These are phyloP conservation scores for Penicillium dipodomyicola DNA, from an alignment of 495 filamentous ascomycete genomes.

Conservation along the genomic window DNA sequence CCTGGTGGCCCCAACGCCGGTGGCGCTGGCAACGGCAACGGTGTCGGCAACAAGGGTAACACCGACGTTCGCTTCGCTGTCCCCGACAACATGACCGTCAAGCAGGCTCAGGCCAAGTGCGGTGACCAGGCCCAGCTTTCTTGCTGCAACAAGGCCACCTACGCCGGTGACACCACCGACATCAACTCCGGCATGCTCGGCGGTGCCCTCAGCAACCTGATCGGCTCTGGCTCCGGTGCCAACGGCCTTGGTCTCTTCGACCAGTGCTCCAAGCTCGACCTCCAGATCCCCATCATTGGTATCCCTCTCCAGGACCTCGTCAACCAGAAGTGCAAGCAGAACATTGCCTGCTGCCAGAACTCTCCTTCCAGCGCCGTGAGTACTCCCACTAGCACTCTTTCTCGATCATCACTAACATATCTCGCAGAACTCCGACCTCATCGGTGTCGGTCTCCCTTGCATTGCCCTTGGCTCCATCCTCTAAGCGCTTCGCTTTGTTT, in stretches of 20 bases:
- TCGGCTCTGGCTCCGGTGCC: constrained; percentile 32
- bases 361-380: constrained; percentile 39
- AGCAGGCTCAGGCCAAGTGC: constrained; percentile 50
- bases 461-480: constrained; percentile 49
- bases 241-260: constrained; percentile 39
- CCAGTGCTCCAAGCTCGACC: constrained; percentile 37
- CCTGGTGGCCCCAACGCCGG: constrained; percentile 10
- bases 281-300: constrained; percentile 24
- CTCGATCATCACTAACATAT: constrained; percentile 10
- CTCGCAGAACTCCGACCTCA: constrained; percentile 31
- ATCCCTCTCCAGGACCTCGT: constrained; percentile 40
- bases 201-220: constrained; percentile 31
- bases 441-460: constrained; percentile 48
- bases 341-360: constrained; percentile 52
- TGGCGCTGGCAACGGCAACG: constrained; percentile 17
- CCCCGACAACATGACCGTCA: constrained; percentile 42
- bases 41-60: constrained; percentile 32
- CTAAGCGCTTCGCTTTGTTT: constrained; percentile 32
- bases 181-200: constrained; percentile 31
- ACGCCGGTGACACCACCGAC: constrained; percentile 41
- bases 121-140: constrained; percentile 47
- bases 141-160: constrained; percentile 49
- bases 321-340: constrained; percentile 50
- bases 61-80: constrained; percentile 34
- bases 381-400: not conserved